Percentiles rank a stretch among this genome's conserved stretches.
These are phyloP conservation scores for Flagelloscypha sp. DNA, from an alignment of 768 basidiomycete species.

Conservation along the genomic window DNA sequence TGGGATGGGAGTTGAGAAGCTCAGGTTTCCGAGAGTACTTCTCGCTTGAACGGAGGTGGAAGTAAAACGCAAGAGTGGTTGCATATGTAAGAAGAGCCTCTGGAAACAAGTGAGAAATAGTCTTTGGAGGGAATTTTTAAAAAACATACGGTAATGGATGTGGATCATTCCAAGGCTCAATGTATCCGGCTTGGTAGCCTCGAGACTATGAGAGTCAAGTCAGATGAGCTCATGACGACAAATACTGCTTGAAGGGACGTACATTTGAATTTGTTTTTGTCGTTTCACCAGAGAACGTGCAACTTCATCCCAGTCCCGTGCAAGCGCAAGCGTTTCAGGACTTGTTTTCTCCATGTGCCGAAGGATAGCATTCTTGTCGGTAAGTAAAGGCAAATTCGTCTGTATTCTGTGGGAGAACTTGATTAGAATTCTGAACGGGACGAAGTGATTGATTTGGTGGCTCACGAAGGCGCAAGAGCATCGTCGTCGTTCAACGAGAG, in stretches of 20 bases:
- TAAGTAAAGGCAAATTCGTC: slow-evolving; percentile 33
- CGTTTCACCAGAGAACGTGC: slow-evolving; percentile 42
- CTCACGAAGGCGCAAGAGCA: no score
- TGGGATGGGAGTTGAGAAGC: slow-evolving; percentile 59
- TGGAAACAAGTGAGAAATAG: slow-evolving; percentile 21
- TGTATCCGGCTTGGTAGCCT: slow-evolving; percentile 39
- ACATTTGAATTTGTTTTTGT: slow-evolving; percentile 49
- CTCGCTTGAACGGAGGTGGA: slow-evolving; percentile 70
- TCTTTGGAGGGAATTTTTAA: no score
- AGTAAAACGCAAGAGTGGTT: slow-evolving; percentile 85
- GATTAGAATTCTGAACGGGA: no score
- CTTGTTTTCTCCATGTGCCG: slow-evolving; percentile 66
- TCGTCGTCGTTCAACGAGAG: slow-evolving; percentile 19
- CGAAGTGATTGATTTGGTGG: no score
- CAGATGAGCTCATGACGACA: slow-evolving; percentile 2
- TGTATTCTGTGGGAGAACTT: no score
- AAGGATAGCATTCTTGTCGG: slow-evolving; percentile 52
- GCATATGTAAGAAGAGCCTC: slow-evolving; percentile 88
- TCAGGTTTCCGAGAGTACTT: slow-evolving; percentile 56
- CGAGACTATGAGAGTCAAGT: slow-evolving; percentile 30
- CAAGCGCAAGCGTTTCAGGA: slow-evolving; percentile 73
- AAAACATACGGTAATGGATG: slow-evolving; percentile 76
- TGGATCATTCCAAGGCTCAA: slow-evolving; percentile 65
- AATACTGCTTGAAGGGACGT: slow-evolving; percentile 13
- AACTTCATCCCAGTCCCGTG: slow-evolving; percentile 78